Evolutionary conservation across 805 yeast species (phyloP).

Genomic region (Wickerhamiella azymoides): DNA sequence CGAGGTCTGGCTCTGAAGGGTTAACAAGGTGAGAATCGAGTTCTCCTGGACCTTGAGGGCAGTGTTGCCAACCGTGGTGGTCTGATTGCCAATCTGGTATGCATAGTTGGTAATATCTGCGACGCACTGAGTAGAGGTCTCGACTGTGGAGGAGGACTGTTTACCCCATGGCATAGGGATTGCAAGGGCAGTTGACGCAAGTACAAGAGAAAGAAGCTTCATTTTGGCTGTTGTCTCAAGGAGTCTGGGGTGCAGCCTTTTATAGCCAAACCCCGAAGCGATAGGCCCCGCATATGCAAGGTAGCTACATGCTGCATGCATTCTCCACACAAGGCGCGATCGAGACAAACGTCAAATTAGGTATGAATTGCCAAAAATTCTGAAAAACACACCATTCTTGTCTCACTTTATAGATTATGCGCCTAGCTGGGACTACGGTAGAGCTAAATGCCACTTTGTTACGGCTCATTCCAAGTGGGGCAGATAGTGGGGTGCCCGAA

Average conservation of each 20-base stretch:
- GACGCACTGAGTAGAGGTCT: conserved; percentile 1
- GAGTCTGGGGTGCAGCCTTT: not conserved
- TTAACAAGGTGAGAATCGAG: not conserved
- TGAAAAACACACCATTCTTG: too few species aligned
- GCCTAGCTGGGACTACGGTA: too few species aligned
- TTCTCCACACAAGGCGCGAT: not conserved
- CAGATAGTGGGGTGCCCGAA: too few species aligned
- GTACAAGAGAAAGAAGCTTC: not conserved
- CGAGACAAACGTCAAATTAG: too few species aligned
- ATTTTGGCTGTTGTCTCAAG: not conserved
- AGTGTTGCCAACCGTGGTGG: not conserved
- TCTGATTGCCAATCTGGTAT: conserved; percentile 1
- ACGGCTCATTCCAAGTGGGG: too few species aligned
- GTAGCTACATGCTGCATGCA: not conserved
- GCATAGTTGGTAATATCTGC: conserved; percentile 1
- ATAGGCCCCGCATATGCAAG: not conserved
- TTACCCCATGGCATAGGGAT: not conserved
- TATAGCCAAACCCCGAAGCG: not conserved
- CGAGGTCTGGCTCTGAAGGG: not conserved
- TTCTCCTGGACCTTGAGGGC: not conserved
- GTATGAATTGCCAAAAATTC: too few species aligned
- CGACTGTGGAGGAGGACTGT: not conserved
- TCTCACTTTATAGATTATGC: too few species aligned
- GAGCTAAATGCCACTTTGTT: too few species aligned
- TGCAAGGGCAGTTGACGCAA: not conserved